Base-by-base conservation (phyloP, 352 stramenopile genomes). In the Pythium rhizo-oryzae region DNA sequence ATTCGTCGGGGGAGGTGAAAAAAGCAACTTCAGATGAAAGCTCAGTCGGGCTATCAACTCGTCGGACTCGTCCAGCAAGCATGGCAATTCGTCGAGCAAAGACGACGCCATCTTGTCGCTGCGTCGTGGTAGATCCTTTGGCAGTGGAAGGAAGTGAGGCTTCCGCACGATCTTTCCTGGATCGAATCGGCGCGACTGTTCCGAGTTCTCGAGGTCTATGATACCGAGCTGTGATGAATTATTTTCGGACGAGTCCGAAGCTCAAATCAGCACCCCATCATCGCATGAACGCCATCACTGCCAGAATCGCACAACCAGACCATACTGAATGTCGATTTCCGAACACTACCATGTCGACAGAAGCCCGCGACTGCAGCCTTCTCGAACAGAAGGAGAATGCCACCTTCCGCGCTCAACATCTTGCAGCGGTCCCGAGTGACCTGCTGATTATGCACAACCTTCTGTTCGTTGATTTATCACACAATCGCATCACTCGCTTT, bases 51-150 rank as follows among this genome's bases (percentile, higher is more conserved):
- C 74, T 67, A 81, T 82, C 53, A 91, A 76, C 49, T 88, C 78
- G 41, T 89, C 79, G 1, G 78, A 79, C 68, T 91, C 83, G 37
- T 82, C 75, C 16, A 90, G 68, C 19, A 90, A 68, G 68, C 78
- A 86, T 18, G 83, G 83, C 1, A 91, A 71, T 60, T 91, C 81
- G 69, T 90, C 83, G 16, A 89, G 73, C 33, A 91, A 57, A 44
- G 75, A 78, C 15, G 80, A 81, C 44, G 75, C 72, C 83, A 90
- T 78, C 19, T 15, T 65, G 9, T 41, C 35, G 39, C 8, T 23
- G 37, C 18, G 7, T 44, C 25, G 8, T n/a, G 44, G 28, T 58
- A 13, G 13, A 16, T 54, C 39, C 44, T 51, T 7, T 0, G 2
- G 44, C 19, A 19, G 8, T 9, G 41, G 11, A 16, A 51, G 24